Evolutionary conservation across 192 early-diverging fungal species (phyloP).

Genomic region (Powellomyces hirtus): DNA sequence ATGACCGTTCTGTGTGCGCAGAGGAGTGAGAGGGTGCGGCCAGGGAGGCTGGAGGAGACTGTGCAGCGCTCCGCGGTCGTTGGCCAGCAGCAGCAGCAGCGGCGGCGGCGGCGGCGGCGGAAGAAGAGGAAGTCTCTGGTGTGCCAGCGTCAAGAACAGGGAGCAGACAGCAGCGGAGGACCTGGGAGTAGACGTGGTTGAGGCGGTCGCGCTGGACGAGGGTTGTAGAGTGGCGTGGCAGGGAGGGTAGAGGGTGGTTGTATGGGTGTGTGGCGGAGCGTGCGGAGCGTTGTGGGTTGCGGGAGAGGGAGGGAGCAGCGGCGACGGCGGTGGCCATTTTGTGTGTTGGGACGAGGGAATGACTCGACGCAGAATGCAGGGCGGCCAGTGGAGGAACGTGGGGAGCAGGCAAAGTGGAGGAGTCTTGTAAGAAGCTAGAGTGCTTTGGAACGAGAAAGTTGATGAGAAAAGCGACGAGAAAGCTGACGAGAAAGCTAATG

Average conservation of each 20-base stretch:
- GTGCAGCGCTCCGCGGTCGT: neutral
- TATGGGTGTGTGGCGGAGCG: no score
- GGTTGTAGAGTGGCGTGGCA: neutral
- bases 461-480: no score
- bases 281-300: no score
- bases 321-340: no score
- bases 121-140: neutral
- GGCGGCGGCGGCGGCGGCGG: neutral
- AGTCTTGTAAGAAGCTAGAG: no score
- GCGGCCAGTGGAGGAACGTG: no score
- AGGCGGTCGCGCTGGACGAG: constrained; percentile 4
- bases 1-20: neutral
- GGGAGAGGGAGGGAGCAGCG: no score
- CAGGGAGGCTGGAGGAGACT: neutral
- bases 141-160: constrained; percentile 12
- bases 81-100: neutral
- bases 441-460: no score
- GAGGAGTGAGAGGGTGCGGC: neutral
- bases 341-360: no score
- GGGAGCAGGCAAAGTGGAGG: no score
- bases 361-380: no score
- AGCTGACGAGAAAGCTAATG: no score
- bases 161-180: constrained; percentile 21
- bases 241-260: neutral
- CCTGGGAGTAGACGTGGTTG: constrained; percentile 11